phyloP scores from a whole-genome alignment of 768 basidiomycete species.

The Termitomyces sp. region DNA sequence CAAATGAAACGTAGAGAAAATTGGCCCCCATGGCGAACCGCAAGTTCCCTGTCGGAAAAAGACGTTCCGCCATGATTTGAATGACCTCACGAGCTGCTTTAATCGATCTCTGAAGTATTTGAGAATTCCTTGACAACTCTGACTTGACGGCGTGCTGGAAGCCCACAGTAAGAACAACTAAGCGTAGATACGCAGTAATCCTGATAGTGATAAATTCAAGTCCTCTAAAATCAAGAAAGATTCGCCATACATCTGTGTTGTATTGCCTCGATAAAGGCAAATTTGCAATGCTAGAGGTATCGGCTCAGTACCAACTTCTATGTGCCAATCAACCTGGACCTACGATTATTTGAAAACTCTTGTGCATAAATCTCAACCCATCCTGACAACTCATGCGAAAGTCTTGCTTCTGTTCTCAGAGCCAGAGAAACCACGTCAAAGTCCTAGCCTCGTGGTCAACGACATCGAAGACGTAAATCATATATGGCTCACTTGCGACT shows the following conservation, averaged over 20 bases:
- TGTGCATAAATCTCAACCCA: conserved; percentile 42
- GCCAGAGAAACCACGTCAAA: conserved; percentile 31
- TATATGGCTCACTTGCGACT: conserved; percentile 4
- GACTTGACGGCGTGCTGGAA: conserved; percentile 46
- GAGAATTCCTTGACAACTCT: conserved; percentile 37
- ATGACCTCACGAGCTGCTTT: conserved; percentile 57
- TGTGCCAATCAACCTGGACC: neutral
- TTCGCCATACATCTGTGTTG: conserved; percentile 36
- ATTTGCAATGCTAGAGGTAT: conserved; percentile 34
- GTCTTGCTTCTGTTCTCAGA: conserved; percentile 34
- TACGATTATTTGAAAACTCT: conserved; percentile 33
- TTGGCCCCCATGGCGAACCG: conserved; percentile 54
- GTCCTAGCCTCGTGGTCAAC: conserved; percentile 22
- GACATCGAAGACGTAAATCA: neutral
- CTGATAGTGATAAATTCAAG: conserved; percentile 23
- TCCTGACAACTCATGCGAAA: conserved; percentile 33
- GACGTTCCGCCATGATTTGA: conserved; percentile 45
- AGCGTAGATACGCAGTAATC: conserved; percentile 50
- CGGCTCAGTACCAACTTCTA: neutral
- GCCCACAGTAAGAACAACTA: conserved; percentile 54
- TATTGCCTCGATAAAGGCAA: conserved; percentile 42
- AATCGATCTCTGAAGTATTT: conserved; percentile 45
- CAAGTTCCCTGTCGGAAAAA: conserved; percentile 53
- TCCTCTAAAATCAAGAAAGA: neutral
- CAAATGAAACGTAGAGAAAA: conserved; percentile 53